Conservation (phyloP, 2,329 filamentous ascomycete genomes). For the Xylaria sp. region DNA sequence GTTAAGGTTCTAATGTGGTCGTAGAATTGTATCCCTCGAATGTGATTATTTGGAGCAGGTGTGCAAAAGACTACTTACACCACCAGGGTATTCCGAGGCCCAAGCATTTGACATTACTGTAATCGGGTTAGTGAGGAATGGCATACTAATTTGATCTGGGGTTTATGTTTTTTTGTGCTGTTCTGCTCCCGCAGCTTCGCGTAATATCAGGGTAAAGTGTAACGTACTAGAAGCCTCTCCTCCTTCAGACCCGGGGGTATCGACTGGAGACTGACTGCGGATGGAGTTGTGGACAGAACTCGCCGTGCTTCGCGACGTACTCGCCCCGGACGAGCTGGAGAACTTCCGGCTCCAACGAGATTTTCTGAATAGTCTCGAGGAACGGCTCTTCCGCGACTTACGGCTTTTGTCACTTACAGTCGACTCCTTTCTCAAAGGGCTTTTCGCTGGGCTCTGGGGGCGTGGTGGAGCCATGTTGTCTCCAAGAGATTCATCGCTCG, state of each 20-base stretch:
- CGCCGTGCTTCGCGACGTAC: slow-evolving; percentile 54
- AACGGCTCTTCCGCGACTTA: slow-evolving; percentile 42
- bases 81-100: slow-evolving; percentile 44
- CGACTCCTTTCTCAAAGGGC: slow-evolving; percentile 26
- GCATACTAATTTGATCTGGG: not conserved
- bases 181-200: not conserved
- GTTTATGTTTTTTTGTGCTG: not conserved
- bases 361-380: slow-evolving; percentile 54
- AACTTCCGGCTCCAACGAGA: slow-evolving; percentile 55
- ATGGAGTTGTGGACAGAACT: slow-evolving; percentile 56
- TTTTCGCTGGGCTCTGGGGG: not conserved
- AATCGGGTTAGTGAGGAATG: slow-evolving; percentile 17
- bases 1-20: not conserved
- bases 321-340: slow-evolving; percentile 53
- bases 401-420: slow-evolving; percentile 50
- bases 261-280: slow-evolving; percentile 51
- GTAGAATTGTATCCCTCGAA: not conserved
- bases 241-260: slow-evolving; percentile 9
- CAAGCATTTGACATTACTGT: slow-evolving; percentile 27
- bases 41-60: not conserved
- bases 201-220: not conserved
- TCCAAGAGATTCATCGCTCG: not conserved
- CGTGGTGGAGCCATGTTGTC: not conserved
- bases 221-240: slow-evolving; percentile 23
- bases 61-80: slow-evolving; percentile 46